Base-by-base conservation (phyloP, 177 flowering plant species). In the Vitis hybrid region DNA sequence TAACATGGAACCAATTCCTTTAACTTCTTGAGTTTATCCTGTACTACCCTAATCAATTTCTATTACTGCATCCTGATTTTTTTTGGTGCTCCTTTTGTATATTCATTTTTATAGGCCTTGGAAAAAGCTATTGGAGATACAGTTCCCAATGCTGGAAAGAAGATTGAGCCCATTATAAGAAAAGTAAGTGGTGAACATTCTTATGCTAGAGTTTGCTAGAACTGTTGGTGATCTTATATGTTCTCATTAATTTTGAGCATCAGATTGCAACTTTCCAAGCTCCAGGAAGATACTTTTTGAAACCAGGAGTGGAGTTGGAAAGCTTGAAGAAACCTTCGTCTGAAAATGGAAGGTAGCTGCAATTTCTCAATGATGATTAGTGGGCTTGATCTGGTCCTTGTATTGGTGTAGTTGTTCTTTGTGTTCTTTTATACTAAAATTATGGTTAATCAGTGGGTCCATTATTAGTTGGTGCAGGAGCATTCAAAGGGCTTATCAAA, bases 181-280 rank as follows among this genome's bases (percentile, higher is more conserved):
- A 90, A 85, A 70, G 99, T 96, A 75, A 72, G 87, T 82, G 61
- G 15, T 56, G 24, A 19, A 57, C 56, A 56, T 30, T 54, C 21
- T 70, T 62, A 61, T 66, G 66, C 48, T 15, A 27, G 62, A 70
- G 35, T 51, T 81, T 68, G 14, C 62, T 52, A 51, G 66, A 55
- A 14, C 21, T 61, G 6, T 4, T 58, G 40, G 1, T 61, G 54
- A 67, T 72, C 70, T 79, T 67, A 59, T 82, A 57, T 60, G 15
- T 74, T 68, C 59, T 62, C 58, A 32, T 75, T 74, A 63, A 61
- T 78, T 58, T 82, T 78, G 81, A 60, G n/a, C 72, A 62, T 78
- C 90, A 96, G 99, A 90, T 93, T 85, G 98, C 99, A 60, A 83
- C 64, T 77, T 88, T 60, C 61, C 86, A 88, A 86, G 88, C 94